These are phyloP conservation scores for Hortiboletus rubellus DNA, from an alignment of 1,284 basidiomycete genomes.

Conservation along the genomic window DNA sequence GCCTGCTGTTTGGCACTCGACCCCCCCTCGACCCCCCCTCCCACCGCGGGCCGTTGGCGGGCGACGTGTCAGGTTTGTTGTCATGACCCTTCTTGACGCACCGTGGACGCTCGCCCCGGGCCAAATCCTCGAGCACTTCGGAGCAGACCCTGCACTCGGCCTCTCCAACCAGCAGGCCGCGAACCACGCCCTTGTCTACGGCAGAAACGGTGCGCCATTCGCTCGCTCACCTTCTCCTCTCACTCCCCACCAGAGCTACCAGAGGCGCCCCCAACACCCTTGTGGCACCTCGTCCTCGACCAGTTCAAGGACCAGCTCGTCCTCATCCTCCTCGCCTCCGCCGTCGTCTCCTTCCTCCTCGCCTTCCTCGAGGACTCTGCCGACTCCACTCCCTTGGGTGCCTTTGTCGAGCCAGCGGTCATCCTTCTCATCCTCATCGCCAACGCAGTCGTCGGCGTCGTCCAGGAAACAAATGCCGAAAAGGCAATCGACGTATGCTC, in stretches of 20 bases:
- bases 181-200: slow-evolving; percentile 77
- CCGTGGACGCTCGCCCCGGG: slow-evolving; percentile 72
- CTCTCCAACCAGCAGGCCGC: slow-evolving; percentile 61
- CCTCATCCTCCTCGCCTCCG: slow-evolving; percentile 89
- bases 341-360: slow-evolving; percentile 86
- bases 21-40: slow-evolving; percentile 24
- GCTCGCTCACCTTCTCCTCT: neutral
- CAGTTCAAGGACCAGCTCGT: slow-evolving; percentile 99
- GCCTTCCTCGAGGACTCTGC: slow-evolving; percentile 80
- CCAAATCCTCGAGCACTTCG: slow-evolving; percentile 64
- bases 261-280: slow-evolving; percentile 85
- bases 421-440: slow-evolving; percentile 93
- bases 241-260: slow-evolving; percentile 65
- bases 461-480: slow-evolving; percentile 94
- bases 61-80: neutral
- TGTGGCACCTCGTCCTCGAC: slow-evolving; percentile 93
- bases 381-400: slow-evolving; percentile 67
- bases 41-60: slow-evolving; percentile 7
- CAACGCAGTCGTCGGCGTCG: slow-evolving; percentile 92
- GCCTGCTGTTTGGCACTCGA: slow-evolving; percentile 24
- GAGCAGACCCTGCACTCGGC: slow-evolving; percentile 55
- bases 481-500: slow-evolving; percentile 87
- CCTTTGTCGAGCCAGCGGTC: slow-evolving; percentile 91
- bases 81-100: slow-evolving; percentile 50
- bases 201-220: slow-evolving; percentile 71